These are phyloP conservation scores for Neurospora sublineolata DNA, from an alignment of 495 filamentous ascomycete species.

Conservation along the genomic window DNA sequence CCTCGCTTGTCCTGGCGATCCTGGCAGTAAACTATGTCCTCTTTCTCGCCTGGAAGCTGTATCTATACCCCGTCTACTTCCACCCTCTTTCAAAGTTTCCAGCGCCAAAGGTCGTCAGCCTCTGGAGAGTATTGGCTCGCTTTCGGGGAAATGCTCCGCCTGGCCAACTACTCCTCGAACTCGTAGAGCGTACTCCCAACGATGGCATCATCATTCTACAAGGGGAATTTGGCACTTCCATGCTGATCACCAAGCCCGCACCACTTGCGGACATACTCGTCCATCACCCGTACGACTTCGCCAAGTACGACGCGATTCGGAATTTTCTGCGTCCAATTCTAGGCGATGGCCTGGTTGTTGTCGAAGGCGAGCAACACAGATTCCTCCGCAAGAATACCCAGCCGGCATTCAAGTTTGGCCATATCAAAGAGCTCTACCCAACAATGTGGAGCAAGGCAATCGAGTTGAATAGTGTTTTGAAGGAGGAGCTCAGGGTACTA, in stretches of 20 bases:
- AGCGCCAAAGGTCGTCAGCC: not conserved
- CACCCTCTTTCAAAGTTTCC: conserved; percentile 4
- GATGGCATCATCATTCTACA: conserved; percentile 67
- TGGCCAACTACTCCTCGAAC: conserved; percentile 29
- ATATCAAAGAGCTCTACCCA: conserved; percentile 74
- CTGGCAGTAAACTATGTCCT: not conserved
- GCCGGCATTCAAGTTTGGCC: conserved; percentile 77
- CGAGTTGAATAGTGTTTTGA: conserved; percentile 10
- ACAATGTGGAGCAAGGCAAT: conserved; percentile 63
- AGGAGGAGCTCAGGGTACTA: conserved; percentile 19
- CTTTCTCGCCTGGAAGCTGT: not conserved
- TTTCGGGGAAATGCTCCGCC: conserved; percentile 12
- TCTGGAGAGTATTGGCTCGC: not conserved
- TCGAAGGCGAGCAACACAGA: conserved; percentile 77
- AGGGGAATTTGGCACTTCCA: conserved; percentile 45
- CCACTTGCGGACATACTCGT: conserved; percentile 51
- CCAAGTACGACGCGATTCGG: conserved; percentile 52
- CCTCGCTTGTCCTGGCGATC: not conserved
- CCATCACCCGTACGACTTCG: conserved; percentile 64
- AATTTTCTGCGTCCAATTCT: conserved; percentile 49
- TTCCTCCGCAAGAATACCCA: conserved; percentile 66
- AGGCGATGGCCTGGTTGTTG: conserved; percentile 64
- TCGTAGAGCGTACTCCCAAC: conserved; percentile 46
- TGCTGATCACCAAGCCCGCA: conserved; percentile 53
- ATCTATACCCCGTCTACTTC: conserved; percentile 1